Evolutionary conservation across 2,329 filamentous ascomycete species (phyloP).

Genomic region (Fusarium palustre): DNA sequence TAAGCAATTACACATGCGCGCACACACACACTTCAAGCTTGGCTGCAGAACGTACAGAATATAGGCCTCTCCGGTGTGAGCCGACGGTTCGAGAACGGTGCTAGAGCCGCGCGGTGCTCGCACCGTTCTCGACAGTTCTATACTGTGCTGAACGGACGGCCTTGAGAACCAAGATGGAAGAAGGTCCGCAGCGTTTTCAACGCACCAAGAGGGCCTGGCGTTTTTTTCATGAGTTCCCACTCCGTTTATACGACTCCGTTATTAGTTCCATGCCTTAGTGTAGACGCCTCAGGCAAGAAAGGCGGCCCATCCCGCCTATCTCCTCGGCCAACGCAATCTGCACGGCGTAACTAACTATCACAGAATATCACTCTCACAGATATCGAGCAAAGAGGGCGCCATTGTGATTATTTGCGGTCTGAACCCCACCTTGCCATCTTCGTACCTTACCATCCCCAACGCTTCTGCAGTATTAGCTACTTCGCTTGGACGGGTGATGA

Average conservation of each 20-base stretch:
- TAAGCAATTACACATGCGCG: not conserved
- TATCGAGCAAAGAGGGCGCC: conserved; percentile 6
- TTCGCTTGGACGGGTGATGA: conserved; percentile 15
- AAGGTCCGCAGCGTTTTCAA: conserved; percentile 36
- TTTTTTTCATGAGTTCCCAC: conserved; percentile 30
- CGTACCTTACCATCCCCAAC: not conserved
- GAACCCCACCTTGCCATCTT: conserved; percentile 12
- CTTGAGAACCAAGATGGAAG: conserved; percentile 18
- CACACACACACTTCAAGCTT: conserved; percentile 1
- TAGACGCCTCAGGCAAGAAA: conserved; percentile 31
- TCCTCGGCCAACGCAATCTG: conserved; percentile 19
- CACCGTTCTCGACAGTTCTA: conserved; percentile 30
- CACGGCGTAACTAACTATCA: conserved; percentile 6
- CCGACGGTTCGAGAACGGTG: conserved; percentile 20
- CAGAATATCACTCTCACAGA: conserved; percentile 10
- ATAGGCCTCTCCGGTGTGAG: conserved; percentile 28
- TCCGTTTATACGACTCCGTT: conserved; percentile 24
- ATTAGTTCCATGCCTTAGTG: conserved; percentile 32
- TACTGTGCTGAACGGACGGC: conserved; percentile 38
- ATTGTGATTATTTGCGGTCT: conserved; percentile 14
- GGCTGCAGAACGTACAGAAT: conserved; percentile 31
- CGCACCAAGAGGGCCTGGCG: conserved; percentile 21
- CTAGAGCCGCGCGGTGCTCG: conserved; percentile 34
- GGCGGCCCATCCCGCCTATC: not conserved
- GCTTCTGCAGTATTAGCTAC: not conserved